These are phyloP conservation scores for Sanghuangporus baumii DNA, from an alignment of 1,284 basidiomycete genomes.

Conservation along the genomic window DNA sequence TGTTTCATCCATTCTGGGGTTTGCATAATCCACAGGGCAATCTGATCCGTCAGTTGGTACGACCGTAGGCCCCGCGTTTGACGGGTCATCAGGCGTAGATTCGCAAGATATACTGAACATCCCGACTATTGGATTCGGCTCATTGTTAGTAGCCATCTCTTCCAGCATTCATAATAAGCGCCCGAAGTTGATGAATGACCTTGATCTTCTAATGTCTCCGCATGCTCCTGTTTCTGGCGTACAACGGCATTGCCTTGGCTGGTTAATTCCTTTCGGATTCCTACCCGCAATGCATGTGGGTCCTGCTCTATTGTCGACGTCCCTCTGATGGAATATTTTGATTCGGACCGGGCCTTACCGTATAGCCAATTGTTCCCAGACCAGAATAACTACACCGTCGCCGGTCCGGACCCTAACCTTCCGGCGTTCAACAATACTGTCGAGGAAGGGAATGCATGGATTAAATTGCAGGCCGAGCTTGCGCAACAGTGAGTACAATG, in stretches of 20 bases:
- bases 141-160: constrained; percentile 31
- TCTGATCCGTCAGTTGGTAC: constrained; percentile 1
- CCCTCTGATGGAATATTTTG: background rate
- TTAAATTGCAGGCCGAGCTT: constrained; percentile 40
- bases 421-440: constrained; percentile 47
- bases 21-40: constrained; percentile 15
- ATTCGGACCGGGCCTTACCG: background rate
- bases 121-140: constrained; percentile 48
- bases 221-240: background rate
- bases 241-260: background rate
- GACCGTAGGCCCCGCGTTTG: constrained; percentile 42
- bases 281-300: background rate
- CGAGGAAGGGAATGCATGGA: constrained; percentile 49
- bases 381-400: constrained; percentile 45
- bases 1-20: background rate
- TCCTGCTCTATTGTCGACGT: background rate
- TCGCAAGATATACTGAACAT: constrained; percentile 58
- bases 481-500: constrained; percentile 36
- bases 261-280: background rate
- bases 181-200: constrained; percentile 5
- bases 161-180: background rate
- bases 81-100: constrained; percentile 62
- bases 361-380: constrained; percentile 56
- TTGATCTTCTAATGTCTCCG: background rate
- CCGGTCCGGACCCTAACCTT: constrained; percentile 35